Evolutionary conservation across 768 basidiomycete genomes (phyloP), one percentile per base, ranked within the genome.

Genomic region (Dioszegia crocea): DNA sequence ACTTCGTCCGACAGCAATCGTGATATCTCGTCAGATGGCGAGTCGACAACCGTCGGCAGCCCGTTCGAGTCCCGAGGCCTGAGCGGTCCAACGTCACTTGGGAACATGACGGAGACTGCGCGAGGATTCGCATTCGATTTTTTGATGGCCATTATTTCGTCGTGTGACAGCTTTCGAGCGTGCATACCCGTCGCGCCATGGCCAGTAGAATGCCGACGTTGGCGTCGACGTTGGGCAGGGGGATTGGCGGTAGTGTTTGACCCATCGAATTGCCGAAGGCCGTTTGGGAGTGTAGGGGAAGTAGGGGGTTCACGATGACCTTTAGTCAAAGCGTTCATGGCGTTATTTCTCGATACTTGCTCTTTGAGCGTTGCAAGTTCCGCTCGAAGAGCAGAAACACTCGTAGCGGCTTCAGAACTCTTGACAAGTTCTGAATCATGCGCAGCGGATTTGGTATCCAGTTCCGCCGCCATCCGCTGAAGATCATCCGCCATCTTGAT

Each of bases 11-110:
- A 88, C 83, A 99, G 87, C 47, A 96, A 81, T 53, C 87, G 82
- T 65, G 96, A 91, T 79, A 97, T 94, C 80, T 97, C 93, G 76
- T 97, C 93, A 0, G 89, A 87, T 6, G 91, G 86, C 76, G 92
- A 89, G 66, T 97, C 91, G 60, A 85, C 85, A 57, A 90, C 87
- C 64, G 70, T 66, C 3, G 75, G 75, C 23, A 74, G 53, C 19
- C 73, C 74, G 23, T 70, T 67, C 8, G 73, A 71, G 43, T 77
- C 76, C 19, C 74, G 53, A 23, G 64, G 63, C 31, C 71, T 56
- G n/a, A 58, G 53, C 2, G 53, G 52, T 26, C 66, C 69, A 58
- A 62, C 60, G 46, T 64, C 43, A 59, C 72, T 67, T 33, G 70
- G 66, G 70, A 79, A 76, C 61, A 74, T 71, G 60, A 69, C 71